A percentile compares a stretch with the other conserved stretches of the same genome.
Conservation (phyloP, 257 asterid species). For the Striga asiatica region DNA sequence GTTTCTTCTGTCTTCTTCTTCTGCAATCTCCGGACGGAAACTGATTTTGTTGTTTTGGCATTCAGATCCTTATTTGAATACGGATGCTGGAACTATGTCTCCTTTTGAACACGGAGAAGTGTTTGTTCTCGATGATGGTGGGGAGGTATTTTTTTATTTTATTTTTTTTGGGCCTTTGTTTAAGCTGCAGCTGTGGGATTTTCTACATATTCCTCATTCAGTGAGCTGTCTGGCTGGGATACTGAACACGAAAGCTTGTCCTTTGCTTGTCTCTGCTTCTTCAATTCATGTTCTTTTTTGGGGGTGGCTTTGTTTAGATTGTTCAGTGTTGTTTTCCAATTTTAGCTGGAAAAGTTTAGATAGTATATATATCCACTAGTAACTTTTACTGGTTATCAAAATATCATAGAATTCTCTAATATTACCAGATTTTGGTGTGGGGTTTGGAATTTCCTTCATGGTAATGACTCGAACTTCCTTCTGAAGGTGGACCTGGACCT, state of each 20-base stretch:
- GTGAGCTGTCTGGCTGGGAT: neutral
- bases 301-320: neutral
- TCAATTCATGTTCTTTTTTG: neutral
- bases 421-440: too few species aligned
- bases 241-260: neutral
- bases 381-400: neutral
- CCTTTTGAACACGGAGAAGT: conserved; percentile 98
- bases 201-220: neutral
- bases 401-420: neutral
- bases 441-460: neutral
- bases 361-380: neutral
- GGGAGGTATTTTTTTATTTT: conserved; percentile 63
- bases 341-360: neutral
- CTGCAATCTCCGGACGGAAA: conserved; percentile 6
- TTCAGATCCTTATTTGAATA: conserved; percentile 87
- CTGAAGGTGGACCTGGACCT: conserved; percentile 96
- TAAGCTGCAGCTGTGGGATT: neutral
- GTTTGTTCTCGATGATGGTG: conserved; percentile 88
- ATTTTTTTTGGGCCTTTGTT: too few species aligned
- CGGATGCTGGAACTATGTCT: conserved; percentile 97
- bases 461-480: conserved; percentile 17
- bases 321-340: neutral
- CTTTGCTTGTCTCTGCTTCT: neutral
- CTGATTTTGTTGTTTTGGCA: neutral
- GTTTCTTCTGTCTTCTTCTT: neutral